Conservation (phyloP, 2,329 filamentous ascomycete genomes). For the Calonectria montana region DNA sequence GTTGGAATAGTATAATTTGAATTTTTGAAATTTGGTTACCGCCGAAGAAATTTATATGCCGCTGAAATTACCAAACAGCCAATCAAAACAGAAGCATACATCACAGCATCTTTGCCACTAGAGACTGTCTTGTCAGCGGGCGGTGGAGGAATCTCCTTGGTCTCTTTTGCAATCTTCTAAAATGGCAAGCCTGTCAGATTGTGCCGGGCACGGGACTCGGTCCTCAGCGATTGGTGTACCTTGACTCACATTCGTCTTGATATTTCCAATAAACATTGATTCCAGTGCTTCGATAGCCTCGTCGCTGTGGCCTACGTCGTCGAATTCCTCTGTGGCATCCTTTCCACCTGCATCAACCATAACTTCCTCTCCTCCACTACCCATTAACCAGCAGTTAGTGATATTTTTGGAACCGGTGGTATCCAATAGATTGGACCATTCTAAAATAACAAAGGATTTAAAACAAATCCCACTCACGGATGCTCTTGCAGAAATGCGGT, state of each 20-base stretch:
- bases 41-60: not conserved
- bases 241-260: not conserved
- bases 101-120: not conserved
- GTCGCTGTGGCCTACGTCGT: slow-evolving; percentile 8
- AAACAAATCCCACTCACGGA: not conserved
- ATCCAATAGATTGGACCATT: not conserved
- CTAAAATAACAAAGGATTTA: not conserved
- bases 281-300: not conserved
- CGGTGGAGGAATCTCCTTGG: not conserved
- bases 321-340: slow-evolving; percentile 7
- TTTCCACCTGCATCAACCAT: not conserved
- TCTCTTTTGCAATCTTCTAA: not conserved
- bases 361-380: not conserved
- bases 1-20: not conserved
- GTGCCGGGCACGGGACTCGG: no score
- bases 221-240: not conserved
- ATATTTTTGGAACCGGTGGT: not conserved
- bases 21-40: not conserved
- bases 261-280: not conserved
- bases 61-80: not conserved
- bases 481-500: slow-evolving; percentile 8
- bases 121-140: not conserved
- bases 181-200: not conserved
- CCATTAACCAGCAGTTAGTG: not conserved
- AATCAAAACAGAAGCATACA: not conserved